phyloP scores from a whole-genome alignment of 768 basidiomycete species.

The Udeniomyces megalosporus region DNA sequence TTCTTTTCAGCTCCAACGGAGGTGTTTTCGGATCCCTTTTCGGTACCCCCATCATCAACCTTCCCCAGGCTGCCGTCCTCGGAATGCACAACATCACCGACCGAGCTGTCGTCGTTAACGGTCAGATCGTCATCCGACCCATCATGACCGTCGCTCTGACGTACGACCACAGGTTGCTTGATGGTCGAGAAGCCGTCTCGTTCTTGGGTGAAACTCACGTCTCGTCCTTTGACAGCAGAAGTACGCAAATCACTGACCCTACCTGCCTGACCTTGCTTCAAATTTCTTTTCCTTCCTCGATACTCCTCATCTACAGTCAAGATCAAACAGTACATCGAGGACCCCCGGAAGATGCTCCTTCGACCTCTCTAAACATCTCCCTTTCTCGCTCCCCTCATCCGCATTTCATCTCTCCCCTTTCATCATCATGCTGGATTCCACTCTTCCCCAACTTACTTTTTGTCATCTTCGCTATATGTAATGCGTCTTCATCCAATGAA shows the following conservation, averaged over 20 bases:
- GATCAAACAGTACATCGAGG: slow-evolving; percentile 85
- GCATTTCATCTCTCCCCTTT: no score
- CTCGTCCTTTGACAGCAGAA: neutral
- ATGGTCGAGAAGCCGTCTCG: slow-evolving; percentile 88
- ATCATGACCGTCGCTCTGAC: slow-evolving; percentile 83
- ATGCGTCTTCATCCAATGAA: no score
- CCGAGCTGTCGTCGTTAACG: slow-evolving; percentile 72
- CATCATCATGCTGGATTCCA: no score
- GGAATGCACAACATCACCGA: slow-evolving; percentile 94
- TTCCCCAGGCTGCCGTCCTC: slow-evolving; percentile 85
- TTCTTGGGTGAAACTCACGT: slow-evolving; percentile 83
- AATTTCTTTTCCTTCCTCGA: neutral
- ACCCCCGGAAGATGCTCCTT: slow-evolving; percentile 64
- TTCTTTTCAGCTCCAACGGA: slow-evolving; percentile 67
- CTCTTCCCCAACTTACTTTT: no score
- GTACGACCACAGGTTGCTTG: slow-evolving; percentile 88
- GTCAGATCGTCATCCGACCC: slow-evolving; percentile 88
- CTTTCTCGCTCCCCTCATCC: no score
- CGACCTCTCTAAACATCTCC: no score
- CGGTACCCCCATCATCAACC: slow-evolving; percentile 97
- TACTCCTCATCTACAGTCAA: slow-evolving; percentile 39
- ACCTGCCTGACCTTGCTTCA: neutral
- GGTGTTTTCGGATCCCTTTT: slow-evolving; percentile 95
- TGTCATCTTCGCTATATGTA: no score
- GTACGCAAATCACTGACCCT: neutral